Base-by-base conservation (phyloP, 2,329 filamentous ascomycete genomes). In the Berkeleyomyces basicola region DNA sequence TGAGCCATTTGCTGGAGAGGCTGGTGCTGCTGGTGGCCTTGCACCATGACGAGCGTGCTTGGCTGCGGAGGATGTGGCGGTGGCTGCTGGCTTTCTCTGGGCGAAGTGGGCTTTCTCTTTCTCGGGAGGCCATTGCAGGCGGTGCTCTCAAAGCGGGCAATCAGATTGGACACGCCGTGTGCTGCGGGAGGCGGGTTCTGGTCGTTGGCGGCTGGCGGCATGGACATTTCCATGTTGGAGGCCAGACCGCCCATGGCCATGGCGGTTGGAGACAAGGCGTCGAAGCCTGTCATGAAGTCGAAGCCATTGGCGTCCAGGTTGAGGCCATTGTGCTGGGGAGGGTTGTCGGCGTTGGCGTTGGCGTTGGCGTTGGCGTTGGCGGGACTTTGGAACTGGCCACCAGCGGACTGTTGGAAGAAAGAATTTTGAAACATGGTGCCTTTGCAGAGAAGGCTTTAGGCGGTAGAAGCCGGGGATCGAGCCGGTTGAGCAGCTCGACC, bases 81-180 rank as follows among this genome's bases (percentile, higher is more conserved):
- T 46, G 49, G 42, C 46, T 64, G 44, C 31, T 59, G 10, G 63
- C 60, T 61, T 62, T 65, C 61, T 9, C 44, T 33, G 31, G 57
- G 58, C 6, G 53, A 57, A 7, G 49, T 47, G 31, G 47, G 58
- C 6, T 64, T 64, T 43, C 62, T 49, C 57, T 61, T 64, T 23
- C 58, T 49, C 16, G 59, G 47, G 16, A 51, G 33, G 40, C n/a
- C 14, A 46, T 14, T 58, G 33, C 55, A 60, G 31, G 49, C 16
- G 44, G 40, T 58, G 23, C 62, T 65, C 36, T 65, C 64, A 16
- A 65, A 65, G 49, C 62, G 64, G 10, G 64, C 64, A 43, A 65
- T 65, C 23, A 65, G 60, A 31, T 65, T 65, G 40, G 62, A 59
- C 7, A 65, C 64, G 44, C 59, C 59, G 31, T 59, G 53, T 33